These are phyloP conservation scores for Hymenochaete sp. DNA, from an alignment of 1,284 basidiomycete species.

Conservation along the genomic window DNA sequence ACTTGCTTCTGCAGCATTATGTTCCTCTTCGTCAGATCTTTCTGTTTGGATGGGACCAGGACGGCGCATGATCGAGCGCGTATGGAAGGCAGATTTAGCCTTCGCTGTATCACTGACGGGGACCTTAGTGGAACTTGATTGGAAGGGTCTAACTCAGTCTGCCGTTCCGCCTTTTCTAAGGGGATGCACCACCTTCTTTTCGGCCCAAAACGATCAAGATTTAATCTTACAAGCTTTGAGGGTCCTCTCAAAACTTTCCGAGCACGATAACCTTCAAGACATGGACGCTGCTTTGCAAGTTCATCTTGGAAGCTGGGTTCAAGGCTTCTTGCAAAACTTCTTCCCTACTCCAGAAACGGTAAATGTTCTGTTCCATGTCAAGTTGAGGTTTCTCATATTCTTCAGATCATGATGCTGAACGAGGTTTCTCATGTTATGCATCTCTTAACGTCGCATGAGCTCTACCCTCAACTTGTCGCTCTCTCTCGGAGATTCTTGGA, in stretches of 20 bases:
- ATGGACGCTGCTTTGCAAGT: slow-evolving; percentile 23
- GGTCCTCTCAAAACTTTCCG: slow-evolving; percentile 42
- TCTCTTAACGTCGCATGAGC: slow-evolving; percentile 37
- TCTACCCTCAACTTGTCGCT: slow-evolving; percentile 36
- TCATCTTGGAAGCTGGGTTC: slow-evolving; percentile 7
- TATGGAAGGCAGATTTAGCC: slow-evolving; percentile 29
- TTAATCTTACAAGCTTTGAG: slow-evolving; percentile 30
- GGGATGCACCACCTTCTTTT: slow-evolving; percentile 34
- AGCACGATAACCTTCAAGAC: slow-evolving; percentile 41
- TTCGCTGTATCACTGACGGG: slow-evolving; percentile 51
- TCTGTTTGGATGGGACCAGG: slow-evolving; percentile 54
- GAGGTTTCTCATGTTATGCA: slow-evolving; percentile 44
- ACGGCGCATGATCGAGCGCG: slow-evolving; percentile 46
- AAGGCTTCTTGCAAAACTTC: slow-evolving; percentile 24
- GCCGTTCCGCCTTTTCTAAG: slow-evolving; percentile 50
- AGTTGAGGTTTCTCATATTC: too few species aligned
- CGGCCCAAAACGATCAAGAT: slow-evolving; percentile 26
- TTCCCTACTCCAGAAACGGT: slow-evolving; percentile 26
- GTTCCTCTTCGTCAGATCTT: slow-evolving; percentile 55
- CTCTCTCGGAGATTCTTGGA: slow-evolving; percentile 41
- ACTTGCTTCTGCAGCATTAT: slow-evolving; percentile 33
- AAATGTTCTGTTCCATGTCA: neutral
- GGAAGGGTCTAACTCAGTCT: slow-evolving; percentile 67
- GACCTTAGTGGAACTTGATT: slow-evolving; percentile 50
- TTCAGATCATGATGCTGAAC: slow-evolving; percentile 40